Base-by-base conservation (phyloP, 2,329 filamentous ascomycete genomes). In the Penicillium sp. region DNA sequence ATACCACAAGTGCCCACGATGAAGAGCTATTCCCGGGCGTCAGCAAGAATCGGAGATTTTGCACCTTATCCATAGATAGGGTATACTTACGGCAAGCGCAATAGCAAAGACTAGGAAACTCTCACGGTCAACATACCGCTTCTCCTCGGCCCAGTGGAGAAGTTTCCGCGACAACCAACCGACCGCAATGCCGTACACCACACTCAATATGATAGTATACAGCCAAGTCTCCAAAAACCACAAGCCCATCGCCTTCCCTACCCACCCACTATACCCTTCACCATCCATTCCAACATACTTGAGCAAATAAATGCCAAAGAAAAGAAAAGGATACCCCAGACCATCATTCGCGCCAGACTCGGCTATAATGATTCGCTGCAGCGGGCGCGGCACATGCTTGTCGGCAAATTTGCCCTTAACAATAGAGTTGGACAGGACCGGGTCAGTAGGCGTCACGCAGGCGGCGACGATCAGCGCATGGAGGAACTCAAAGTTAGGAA, bases 381-480 rank as follows among this genome's bases (percentile, higher is more conserved):
- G 79, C 31, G 88, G 85, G 58, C 87, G 88, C 0, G 93, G 92
- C 17, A 96, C 88, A 72, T 96, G 95, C 69, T 92, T 89, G 70
- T 96, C 92, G 0, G 93, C 93, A 71, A 96, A 97, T 68, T 91
- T 93, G 35, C 92, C 92, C 79, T 96, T 96, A 48, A 96, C 91
- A 58, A 96, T 96, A 2, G 90, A 90, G 64, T 95, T 94, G 15
- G 90, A 94, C 39, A 96, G 76, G 1, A 96, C 87, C 0, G 93
- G 93, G 69, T 97, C 93, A 0, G 93, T 96, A 0, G 92, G 93
- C 2, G 93, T 95, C n/a, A 97, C 87, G 70, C 92, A 96, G 0
- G 92, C 90, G 1, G 88, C 92, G 11, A 96, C 81, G 15, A 88
- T 90, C 11, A 96, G 81, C 0, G 93, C 90, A 65, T 95, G 89